Percentiles rank a stretch among this genome's conserved stretches.
Evolutionary conservation across 2,329 filamentous ascomycete genomes (phyloP).

Genomic region (Claviceps monticola): DNA sequence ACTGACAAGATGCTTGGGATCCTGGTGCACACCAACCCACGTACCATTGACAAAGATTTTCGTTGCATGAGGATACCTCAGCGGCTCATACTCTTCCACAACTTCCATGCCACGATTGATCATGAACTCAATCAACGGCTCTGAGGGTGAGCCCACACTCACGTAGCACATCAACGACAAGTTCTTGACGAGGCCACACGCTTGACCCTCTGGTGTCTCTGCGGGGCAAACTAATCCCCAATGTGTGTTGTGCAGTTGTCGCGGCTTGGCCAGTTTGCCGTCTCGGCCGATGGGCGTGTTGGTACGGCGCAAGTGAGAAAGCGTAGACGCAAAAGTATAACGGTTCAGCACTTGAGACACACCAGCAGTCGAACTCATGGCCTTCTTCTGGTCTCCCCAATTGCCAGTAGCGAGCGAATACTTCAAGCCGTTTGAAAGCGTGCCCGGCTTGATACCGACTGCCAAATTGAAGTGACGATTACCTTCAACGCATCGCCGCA

Average conservation of each 20-base stretch:
- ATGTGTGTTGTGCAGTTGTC: conserved; percentile 95
- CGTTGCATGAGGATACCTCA: conserved; percentile 77
- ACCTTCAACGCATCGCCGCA: conserved; percentile 83
- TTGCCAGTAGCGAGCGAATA: conserved; percentile 96
- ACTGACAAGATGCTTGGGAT: conserved; percentile 71
- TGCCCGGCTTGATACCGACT: conserved; percentile 79
- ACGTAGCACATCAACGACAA: conserved; percentile 96
- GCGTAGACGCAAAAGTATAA: conserved; percentile 91
- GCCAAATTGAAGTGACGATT: conserved; percentile 82
- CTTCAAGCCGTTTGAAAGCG: conserved; percentile 85
- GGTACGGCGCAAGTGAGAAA: conserved; percentile 92
- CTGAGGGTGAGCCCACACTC: conserved; percentile 82
- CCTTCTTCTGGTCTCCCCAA: conserved; percentile 99
- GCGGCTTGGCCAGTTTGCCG: conserved; percentile 94
- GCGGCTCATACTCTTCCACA: conserved; percentile 83
- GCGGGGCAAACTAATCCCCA: conserved; percentile 97
- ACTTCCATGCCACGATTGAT: conserved; percentile 91
- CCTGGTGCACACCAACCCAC: conserved; percentile 91
- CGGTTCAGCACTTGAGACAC: conserved; percentile 96
- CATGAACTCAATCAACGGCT: conserved; percentile 91
- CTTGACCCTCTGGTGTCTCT: conserved; percentile 95
- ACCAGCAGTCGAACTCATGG: conserved; percentile 84
- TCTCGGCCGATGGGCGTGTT: conserved; percentile 97
- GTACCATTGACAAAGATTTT: conserved; percentile 98
- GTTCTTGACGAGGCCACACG: conserved; percentile 97